phyloP scores from a whole-genome alignment of 495 filamentous ascomycete species.

The Neurospora pannonica region DNA sequence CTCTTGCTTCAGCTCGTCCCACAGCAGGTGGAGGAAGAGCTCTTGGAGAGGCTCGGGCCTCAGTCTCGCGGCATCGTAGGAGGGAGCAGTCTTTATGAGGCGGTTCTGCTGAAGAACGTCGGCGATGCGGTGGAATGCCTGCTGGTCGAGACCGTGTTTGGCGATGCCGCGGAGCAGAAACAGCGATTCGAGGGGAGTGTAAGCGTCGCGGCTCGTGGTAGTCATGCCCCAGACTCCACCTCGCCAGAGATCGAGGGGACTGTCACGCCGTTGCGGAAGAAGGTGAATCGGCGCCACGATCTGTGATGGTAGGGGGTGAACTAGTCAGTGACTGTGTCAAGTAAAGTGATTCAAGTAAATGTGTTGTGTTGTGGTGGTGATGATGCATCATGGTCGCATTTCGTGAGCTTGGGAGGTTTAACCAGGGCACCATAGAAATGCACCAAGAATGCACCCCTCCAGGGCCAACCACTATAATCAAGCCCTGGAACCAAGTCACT shows the following conservation, averaged over 20 bases:
- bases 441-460: background rate
- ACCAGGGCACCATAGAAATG: background rate
- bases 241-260: slow-evolving; percentile 48
- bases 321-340: slow-evolving; percentile 10
- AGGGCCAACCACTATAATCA: background rate
- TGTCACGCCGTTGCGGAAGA: slow-evolving; percentile 33
- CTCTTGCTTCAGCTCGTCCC: slow-evolving; percentile 54
- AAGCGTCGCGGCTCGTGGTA: slow-evolving; percentile 42
- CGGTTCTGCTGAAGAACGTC: slow-evolving; percentile 60
- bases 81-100: slow-evolving; percentile 54
- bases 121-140: slow-evolving; percentile 65
- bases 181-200: slow-evolving; percentile 80
- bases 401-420: background rate
- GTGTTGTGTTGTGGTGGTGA: background rate
- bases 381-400: background rate
- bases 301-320: no score
- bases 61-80: slow-evolving; percentile 64
- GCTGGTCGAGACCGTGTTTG: slow-evolving; percentile 50
- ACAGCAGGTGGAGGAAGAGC: slow-evolving; percentile 64
- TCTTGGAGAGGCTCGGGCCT: slow-evolving; percentile 69
- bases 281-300: slow-evolving; percentile 45
- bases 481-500: background rate
- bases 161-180: slow-evolving; percentile 82
- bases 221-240: slow-evolving; percentile 47
- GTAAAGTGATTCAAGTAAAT: background rate